Evolutionary conservation across 345 rosid species (phyloP).

Genomic region (Corymbia maculata): DNA sequence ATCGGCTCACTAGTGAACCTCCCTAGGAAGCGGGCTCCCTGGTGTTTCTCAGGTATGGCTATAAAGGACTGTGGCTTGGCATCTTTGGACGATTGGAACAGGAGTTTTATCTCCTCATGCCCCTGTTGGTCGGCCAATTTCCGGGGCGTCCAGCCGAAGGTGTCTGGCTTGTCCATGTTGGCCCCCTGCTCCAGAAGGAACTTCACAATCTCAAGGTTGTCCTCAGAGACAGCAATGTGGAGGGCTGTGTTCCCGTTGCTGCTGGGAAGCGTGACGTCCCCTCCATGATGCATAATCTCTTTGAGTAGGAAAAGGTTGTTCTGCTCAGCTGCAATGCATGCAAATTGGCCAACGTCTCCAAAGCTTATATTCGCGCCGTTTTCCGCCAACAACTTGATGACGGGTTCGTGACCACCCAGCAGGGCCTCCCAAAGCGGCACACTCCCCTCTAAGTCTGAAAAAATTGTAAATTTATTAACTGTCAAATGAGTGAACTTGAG

Average conservation of each 20-base stretch:
- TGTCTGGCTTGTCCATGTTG: constrained; percentile 47
- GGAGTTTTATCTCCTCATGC: constrained; percentile 55
- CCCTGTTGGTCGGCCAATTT: constrained; percentile 89
- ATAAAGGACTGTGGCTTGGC: constrained; percentile 18
- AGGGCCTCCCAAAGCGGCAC: constrained; percentile 86
- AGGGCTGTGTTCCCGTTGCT: constrained; percentile 61
- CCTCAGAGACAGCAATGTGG: constrained; percentile 79
- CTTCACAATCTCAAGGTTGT: constrained; percentile 49
- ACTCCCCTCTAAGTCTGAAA: constrained; percentile 60
- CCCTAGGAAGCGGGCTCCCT: constrained; percentile 34
- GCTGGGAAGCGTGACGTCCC: constrained; percentile 43
- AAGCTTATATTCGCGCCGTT: constrained; percentile 29
- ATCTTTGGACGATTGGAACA: constrained; percentile 34
- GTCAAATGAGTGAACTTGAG: not conserved
- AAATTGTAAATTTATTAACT: not conserved
- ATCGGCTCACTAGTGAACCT: constrained; percentile 68
- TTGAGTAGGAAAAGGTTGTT: constrained; percentile 47
- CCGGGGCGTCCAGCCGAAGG: constrained; percentile 57
- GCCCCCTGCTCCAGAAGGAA: constrained; percentile 68
- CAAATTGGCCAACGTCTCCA: constrained; percentile 73
- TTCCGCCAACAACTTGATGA: constrained; percentile 35
- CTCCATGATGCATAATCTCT: constrained; percentile 44
- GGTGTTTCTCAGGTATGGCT: constrained; percentile 34
- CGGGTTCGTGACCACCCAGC: constrained; percentile 44
- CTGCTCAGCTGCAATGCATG: constrained; percentile 69